phyloP scores from a whole-genome alignment of 352 stramenopile genomes.

The Phytophthora crassamura region DNA sequence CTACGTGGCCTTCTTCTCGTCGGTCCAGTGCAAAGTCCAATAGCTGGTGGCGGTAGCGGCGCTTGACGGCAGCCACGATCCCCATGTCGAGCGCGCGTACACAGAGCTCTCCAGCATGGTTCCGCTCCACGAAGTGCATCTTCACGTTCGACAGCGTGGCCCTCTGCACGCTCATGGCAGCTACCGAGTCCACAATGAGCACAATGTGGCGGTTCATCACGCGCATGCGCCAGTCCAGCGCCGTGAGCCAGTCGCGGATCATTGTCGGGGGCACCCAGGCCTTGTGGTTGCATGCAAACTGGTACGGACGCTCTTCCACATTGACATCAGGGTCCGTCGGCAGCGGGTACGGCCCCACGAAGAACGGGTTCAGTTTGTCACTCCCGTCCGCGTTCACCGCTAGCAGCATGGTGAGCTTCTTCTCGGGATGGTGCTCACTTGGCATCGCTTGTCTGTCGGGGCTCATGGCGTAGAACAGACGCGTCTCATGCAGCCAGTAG shows the following conservation, averaged over 20 bases:
- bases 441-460: constrained; percentile 40
- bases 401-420: constrained; percentile 66
- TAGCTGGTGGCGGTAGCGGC: constrained; percentile 60
- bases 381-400: constrained; percentile 74
- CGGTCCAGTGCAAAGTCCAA: constrained; percentile 55
- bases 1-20: constrained; percentile 39
- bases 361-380: constrained; percentile 74
- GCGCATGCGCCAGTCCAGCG: constrained; percentile 82
- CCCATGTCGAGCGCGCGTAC: constrained; percentile 49
- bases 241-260: constrained; percentile 79
- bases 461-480: constrained; percentile 55
- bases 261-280: constrained; percentile 78
- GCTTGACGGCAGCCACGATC: constrained; percentile 59
- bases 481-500: constrained; percentile 82
- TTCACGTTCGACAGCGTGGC: constrained; percentile 69
- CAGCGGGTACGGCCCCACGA: constrained; percentile 56
- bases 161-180: constrained; percentile 66
- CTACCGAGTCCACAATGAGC: constrained; percentile 67
- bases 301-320: constrained; percentile 42
- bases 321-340: constrained; percentile 12
- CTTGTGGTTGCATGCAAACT: constrained; percentile 76
- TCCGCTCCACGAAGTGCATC: constrained; percentile 55
- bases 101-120: constrained; percentile 46
- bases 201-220: constrained; percentile 74
- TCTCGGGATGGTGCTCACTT: constrained; percentile 36